A percentile compares a stretch with the other conserved stretches of the same genome.
Evolutionary conservation across 768 basidiomycete species (phyloP).

Genomic region (Leccinellum albellum): DNA sequence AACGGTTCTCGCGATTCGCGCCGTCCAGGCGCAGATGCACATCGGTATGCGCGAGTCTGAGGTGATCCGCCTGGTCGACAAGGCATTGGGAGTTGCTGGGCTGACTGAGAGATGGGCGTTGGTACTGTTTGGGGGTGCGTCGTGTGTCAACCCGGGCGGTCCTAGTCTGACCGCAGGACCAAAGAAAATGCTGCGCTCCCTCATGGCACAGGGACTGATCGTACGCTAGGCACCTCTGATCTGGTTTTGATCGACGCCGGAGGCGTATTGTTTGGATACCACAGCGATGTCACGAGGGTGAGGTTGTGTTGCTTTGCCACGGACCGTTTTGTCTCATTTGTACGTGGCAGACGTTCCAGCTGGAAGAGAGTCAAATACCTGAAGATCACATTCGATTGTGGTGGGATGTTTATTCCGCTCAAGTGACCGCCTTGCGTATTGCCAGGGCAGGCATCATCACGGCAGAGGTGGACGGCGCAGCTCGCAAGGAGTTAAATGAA

Average conservation of each 20-base stretch:
- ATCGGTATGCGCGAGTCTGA: slow-evolving; percentile 77
- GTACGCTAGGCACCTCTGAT: slow-evolving; percentile 51
- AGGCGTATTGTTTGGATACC: slow-evolving; percentile 68
- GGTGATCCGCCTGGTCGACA: slow-evolving; percentile 53
- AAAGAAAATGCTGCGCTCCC: slow-evolving; percentile 84
- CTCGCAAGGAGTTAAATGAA: slow-evolving; percentile 46
- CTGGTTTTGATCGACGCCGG: slow-evolving; percentile 75
- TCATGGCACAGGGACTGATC: slow-evolving; percentile 76
- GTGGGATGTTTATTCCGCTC: slow-evolving; percentile 62
- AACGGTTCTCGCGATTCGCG: slow-evolving; percentile 72
- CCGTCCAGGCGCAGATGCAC: slow-evolving; percentile 54
- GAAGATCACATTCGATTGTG: slow-evolving; percentile 53
- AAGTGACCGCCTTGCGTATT: slow-evolving; percentile 47
- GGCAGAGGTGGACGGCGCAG: slow-evolving; percentile 56
- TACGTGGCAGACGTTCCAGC: slow-evolving; percentile 54
- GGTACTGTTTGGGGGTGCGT: slow-evolving; percentile 75
- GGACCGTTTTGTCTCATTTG: background rate
- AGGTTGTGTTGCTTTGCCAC: slow-evolving; percentile 14
- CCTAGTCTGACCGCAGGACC: slow-evolving; percentile 1
- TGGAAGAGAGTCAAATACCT: slow-evolving; percentile 54
- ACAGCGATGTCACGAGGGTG: slow-evolving; percentile 77
- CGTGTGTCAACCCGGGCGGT: background rate
- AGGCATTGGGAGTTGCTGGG: slow-evolving; percentile 55
- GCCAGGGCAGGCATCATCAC: slow-evolving; percentile 50
- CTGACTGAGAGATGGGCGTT: slow-evolving; percentile 56